Percentiles rank a stretch among this genome's conserved stretches.
phyloP scores from a whole-genome alignment of 495 filamentous ascomycete genomes.

The Aspergillus sclerotiicarbonarius region DNA sequence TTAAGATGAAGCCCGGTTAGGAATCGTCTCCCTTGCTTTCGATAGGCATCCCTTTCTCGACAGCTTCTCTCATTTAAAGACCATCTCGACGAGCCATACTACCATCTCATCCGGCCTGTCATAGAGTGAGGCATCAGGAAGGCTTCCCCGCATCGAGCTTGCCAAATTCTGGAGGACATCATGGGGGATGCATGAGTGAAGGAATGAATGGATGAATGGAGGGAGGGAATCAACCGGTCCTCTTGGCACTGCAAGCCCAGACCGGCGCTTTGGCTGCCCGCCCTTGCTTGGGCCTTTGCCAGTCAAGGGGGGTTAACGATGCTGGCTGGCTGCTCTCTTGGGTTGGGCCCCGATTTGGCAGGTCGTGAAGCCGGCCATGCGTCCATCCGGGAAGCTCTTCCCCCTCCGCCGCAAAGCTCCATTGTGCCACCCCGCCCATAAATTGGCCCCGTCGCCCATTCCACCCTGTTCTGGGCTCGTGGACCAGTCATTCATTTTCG shows the following conservation, averaged over 20 bases:
- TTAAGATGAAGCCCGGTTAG: background rate
- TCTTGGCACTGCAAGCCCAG: conserved; percentile 35
- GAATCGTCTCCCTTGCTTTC: background rate
- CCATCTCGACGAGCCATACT: background rate
- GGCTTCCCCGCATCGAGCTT: too few species aligned
- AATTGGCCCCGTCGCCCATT: background rate
- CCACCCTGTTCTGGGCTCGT: background rate
- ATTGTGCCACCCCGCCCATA: background rate
- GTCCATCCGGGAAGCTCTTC: too few species aligned
- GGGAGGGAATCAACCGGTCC: too few species aligned
- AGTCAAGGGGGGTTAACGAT: background rate
- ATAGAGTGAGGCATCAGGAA: background rate
- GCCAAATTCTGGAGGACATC: too few species aligned
- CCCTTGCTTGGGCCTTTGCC: conserved; percentile 2
- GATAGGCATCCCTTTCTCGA: background rate
- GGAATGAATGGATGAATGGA: background rate
- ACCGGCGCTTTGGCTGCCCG: background rate
- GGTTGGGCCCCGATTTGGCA: conserved; percentile 7
- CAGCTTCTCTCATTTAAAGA: background rate
- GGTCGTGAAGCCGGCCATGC: background rate
- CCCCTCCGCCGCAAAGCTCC: too few species aligned
- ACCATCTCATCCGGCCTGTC: background rate
- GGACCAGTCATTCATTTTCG: background rate
- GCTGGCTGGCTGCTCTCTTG: background rate
- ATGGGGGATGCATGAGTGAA: background rate